Percentiles rank a stretch among this genome's conserved stretches.
Conservation (phyloP, 2,329 filamentous ascomycete genomes). For the Pseudogymnoascus sp. region DNA sequence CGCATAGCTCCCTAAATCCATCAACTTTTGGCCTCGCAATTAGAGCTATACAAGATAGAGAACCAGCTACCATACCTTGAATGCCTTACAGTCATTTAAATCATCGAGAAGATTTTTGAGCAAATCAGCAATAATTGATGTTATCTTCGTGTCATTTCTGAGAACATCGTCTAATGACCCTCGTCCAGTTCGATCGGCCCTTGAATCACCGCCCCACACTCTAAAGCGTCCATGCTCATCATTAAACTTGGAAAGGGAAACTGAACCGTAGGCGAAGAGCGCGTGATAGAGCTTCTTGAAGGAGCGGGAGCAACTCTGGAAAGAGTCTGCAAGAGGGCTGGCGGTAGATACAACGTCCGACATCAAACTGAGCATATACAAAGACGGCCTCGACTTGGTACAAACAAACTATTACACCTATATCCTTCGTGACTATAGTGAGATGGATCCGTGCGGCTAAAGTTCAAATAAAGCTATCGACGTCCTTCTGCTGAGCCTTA, state of each 20-base stretch:
- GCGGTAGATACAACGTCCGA: neutral
- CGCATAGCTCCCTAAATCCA: no score
- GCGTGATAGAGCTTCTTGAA: neutral
- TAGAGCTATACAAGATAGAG: no score
- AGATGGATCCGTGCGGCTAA: neutral
- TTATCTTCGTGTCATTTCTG: neutral
- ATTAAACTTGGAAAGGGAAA: neutral
- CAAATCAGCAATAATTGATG: neutral
- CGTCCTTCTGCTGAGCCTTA: no score
- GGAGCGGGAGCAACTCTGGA: neutral
- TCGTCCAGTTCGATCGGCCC: neutral
- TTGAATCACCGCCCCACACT: neutral
- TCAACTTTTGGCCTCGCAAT: no score
- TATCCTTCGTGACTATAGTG: neutral
- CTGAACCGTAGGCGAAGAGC: neutral
- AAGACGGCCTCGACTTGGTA: neutral
- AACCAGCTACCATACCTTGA: no score
- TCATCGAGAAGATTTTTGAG: neutral
- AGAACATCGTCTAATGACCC: neutral
- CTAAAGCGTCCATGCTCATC: neutral
- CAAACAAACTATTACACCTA: neutral
- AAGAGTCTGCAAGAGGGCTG: neutral
- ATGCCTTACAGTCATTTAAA: neutral
- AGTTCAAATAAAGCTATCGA: no score
- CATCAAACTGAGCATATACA: neutral